Evolutionary conservation across 805 yeast species (phyloP), one percentile per base, ranked within the genome.

Genomic region (Starmerella davenportii): DNA sequence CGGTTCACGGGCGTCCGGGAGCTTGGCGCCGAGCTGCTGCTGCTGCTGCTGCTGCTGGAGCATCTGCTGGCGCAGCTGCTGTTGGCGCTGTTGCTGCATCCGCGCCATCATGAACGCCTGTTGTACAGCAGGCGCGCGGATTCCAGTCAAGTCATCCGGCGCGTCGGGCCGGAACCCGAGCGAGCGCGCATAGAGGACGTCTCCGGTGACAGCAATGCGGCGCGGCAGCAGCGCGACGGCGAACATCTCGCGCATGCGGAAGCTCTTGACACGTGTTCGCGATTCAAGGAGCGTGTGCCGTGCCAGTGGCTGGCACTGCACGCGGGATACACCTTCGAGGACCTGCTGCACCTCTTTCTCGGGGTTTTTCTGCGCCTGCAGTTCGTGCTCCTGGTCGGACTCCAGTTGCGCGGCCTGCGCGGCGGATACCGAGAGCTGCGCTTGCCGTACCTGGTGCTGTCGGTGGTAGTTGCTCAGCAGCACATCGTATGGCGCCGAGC

Each of bases 201-300:
- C 40, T 14, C 53, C 51, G 5, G 68, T 59, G 1, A 69, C 60
- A 25, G 68, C 64, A 39, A 75, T 69, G 31, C 79, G 51, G 25
- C 47, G 68, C 9, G 61, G 60, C 27, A 53, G 40, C 35, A 57
- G 40, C 74, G 94, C 87, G 43, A 79, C 72, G 1, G 95, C 93
- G 59, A 87, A 79, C 76, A 85, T 80, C 56, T 90, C 98, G 47
- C 96, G 68, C 79, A 82, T 77, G 43, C 92, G 70, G 49, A 90
- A 65, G 50, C 80, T 81, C 41, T 74, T 68, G 23, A 75, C 74
- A 44, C 93, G 70, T 38, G 74, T 60, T 36, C 79, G 64, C 0
- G 77, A 68, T 3, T 95, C 84, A 46, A 79, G 61, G 2, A 79
- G 53, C 8, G 75, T 75, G 38, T 74, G 73, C 27, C 81, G 51